Evolutionary conservation across 192 early-diverging fungal species (phyloP).

Genomic region (Backusella circina): DNA sequence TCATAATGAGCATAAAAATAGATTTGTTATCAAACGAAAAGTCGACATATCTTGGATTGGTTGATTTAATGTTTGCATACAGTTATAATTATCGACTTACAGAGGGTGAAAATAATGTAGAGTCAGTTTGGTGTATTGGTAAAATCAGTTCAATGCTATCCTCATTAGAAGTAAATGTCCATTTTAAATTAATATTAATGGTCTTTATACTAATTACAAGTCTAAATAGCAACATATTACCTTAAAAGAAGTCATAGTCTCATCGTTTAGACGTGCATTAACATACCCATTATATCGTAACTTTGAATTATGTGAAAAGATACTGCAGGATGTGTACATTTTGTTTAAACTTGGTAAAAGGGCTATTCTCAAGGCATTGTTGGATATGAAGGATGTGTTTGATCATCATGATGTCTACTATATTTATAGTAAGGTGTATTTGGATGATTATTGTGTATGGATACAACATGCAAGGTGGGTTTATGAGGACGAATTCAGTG

Average conservation of each 20-base stretch:
- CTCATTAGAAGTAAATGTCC: constrained; percentile 61
- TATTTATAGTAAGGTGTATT: constrained; percentile 79
- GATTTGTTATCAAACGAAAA: constrained; percentile 64
- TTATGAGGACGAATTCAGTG: background rate
- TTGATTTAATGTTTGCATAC: constrained; percentile 92
- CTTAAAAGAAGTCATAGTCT: constrained; percentile 54
- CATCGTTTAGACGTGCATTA: constrained; percentile 77
- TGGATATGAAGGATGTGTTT: constrained; percentile 77
- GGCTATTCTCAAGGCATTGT: constrained; percentile 71
- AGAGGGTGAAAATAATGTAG: constrained; percentile 81
- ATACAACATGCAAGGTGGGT: constrained; percentile 71
- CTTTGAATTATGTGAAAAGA: constrained; percentile 68
- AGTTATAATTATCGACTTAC: constrained; percentile 83
- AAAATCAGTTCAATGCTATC: constrained; percentile 77
- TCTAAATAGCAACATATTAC: constrained; percentile 52
- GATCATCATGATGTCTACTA: constrained; percentile 87
- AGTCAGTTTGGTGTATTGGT: constrained; percentile 88
- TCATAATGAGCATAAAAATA: constrained; percentile 21
- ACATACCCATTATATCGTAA: constrained; percentile 84
- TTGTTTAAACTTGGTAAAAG: constrained; percentile 82
- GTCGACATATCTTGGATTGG: constrained; percentile 76
- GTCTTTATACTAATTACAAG: background rate
- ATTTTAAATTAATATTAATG: background rate
- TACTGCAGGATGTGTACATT: constrained; percentile 78
- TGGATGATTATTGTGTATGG: constrained; percentile 98